Base-by-base conservation (phyloP, 768 basidiomycete genomes). In the Agaricus sinodeliciosus region DNA sequence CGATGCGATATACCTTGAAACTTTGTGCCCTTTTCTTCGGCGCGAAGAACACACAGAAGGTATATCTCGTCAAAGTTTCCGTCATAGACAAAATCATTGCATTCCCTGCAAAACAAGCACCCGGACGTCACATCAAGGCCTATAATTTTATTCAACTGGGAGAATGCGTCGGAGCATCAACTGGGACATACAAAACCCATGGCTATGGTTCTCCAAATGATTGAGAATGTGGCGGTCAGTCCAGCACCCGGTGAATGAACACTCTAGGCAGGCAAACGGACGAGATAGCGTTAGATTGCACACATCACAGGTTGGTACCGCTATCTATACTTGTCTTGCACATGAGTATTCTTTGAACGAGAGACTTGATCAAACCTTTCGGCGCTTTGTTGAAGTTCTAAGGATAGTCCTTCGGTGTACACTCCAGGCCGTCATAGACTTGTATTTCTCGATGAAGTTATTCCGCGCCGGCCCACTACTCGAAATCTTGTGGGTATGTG, bases 81-180 rank as follows among this genome's bases (percentile, higher is more conserved):
- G 57, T 87, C 73, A 58, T 85, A 85, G 19, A 90, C 75, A 55
- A 90, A 84, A 62, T 93, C 86, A 35, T 84, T 74, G 68, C 92
- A 94, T 31, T 75, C 70, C 2, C 70, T 64, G 63, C 93, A 94
- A 61, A 79, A 94, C 2, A 94, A 69, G 9, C 74, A 72, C n/a
- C 93, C 92, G 0, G 83, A 78, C 57, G 78, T 80, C 3, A 80
- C 72, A 64, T 94, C 91, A 25, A 81, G 79, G 60, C 85, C 92
- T 94, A 59, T 7, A 41, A 18, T 12, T 43, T n/a, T 26, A 11
- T 11, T 31, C 31, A 31, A 31, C 8, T 31, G 7, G 11, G 7
- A 11, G 11, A n/a, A 36, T 40, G 28, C 58, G 16, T 54, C 41
- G 39, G 36, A 19, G 31, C 43, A 54, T 25, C 4, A 40, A 50